Percentiles rank a stretch among this genome's conserved stretches.
phyloP scores from a whole-genome alignment of 805 yeast genomes.

The Zygotorulaspora chibaensis region DNA sequence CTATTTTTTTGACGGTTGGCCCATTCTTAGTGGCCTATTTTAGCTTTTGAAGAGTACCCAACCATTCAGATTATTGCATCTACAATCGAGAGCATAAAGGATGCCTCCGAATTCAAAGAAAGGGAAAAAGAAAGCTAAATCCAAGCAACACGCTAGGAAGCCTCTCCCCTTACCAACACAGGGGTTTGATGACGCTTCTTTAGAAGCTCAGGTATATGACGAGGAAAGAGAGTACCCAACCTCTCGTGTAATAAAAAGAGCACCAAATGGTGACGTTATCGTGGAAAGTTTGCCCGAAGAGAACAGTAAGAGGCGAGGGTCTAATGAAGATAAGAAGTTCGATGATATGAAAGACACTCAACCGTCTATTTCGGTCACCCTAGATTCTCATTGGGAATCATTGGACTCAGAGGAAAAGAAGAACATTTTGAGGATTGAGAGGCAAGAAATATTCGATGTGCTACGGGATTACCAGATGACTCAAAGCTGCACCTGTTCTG shows the following conservation, averaged over 20 bases:
- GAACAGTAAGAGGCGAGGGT: slow-evolving; percentile 1
- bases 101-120: slow-evolving; percentile 30
- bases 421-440: slow-evolving; percentile 60
- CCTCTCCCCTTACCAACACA: not conserved
- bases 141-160: slow-evolving; percentile 19
- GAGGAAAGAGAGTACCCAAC: slow-evolving; percentile 65
- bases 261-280: slow-evolving; percentile 70
- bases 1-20: too few species aligned
- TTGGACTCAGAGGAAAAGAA: slow-evolving; percentile 57
- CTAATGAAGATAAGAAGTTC: slow-evolving; percentile 2
- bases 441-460: slow-evolving; percentile 60
- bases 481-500: slow-evolving; percentile 60
- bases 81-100: not conserved
- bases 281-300: slow-evolving; percentile 45
- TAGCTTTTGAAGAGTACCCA: too few species aligned
- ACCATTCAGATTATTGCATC: too few species aligned
- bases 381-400: slow-evolving; percentile 55
- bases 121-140: slow-evolving; percentile 28
- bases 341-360: slow-evolving; percentile 6
- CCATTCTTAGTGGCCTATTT: too few species aligned
- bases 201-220: slow-evolving; percentile 47
- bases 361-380: slow-evolving; percentile 22
- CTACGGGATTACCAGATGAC: slow-evolving; percentile 55
- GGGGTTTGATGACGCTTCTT: slow-evolving; percentile 6
- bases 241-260: slow-evolving; percentile 65